Evolutionary conservation across 495 filamentous ascomycete genomes (phyloP).

Genomic region (Annulohypoxylon nitens): DNA sequence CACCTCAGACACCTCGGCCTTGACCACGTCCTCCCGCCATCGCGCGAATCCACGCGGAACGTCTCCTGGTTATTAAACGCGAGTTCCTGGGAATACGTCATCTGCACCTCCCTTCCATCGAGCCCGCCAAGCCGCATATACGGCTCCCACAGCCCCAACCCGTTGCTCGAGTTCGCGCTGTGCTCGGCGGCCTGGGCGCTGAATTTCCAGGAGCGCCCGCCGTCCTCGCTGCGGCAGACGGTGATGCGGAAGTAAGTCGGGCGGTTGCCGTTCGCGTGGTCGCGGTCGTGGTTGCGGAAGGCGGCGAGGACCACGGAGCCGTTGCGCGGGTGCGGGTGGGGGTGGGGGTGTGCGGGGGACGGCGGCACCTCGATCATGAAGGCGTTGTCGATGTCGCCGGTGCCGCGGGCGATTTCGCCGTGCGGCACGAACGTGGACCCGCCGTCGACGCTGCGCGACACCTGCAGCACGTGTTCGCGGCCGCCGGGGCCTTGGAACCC

Average conservation of each 20-base stretch:
- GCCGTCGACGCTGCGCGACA: conserved; percentile 59
- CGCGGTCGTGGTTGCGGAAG: conserved; percentile 72
- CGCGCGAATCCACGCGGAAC: conserved; percentile 67
- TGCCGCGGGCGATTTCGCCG: conserved; percentile 50
- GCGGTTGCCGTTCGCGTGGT: conserved; percentile 42
- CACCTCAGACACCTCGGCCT: conserved; percentile 46
- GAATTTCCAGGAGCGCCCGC: conserved; percentile 66
- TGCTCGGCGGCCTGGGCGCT: conserved; percentile 63
- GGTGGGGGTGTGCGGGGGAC: not conserved
- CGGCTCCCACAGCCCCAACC: conserved; percentile 72
- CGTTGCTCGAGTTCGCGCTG: conserved; percentile 54
- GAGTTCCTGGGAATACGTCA: conserved; percentile 66
- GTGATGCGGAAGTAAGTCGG: conserved; percentile 72
- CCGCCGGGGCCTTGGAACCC: conserved; percentile 52
- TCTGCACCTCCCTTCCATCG: conserved; percentile 62
- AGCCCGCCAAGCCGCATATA: conserved; percentile 65
- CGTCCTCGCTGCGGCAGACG: conserved; percentile 68
- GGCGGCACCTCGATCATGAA: conserved; percentile 67
- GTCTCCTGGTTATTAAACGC: conserved; percentile 66
- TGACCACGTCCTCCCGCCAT: conserved; percentile 68
- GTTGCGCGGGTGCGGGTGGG: not conserved
- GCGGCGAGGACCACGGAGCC: conserved; percentile 64
- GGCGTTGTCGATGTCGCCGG: conserved; percentile 71
- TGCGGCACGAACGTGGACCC: conserved; percentile 56
- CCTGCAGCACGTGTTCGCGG: conserved; percentile 53